phyloP scores from a whole-genome alignment of 2,329 filamentous ascomycete species.

The Nemania diffusa region DNA sequence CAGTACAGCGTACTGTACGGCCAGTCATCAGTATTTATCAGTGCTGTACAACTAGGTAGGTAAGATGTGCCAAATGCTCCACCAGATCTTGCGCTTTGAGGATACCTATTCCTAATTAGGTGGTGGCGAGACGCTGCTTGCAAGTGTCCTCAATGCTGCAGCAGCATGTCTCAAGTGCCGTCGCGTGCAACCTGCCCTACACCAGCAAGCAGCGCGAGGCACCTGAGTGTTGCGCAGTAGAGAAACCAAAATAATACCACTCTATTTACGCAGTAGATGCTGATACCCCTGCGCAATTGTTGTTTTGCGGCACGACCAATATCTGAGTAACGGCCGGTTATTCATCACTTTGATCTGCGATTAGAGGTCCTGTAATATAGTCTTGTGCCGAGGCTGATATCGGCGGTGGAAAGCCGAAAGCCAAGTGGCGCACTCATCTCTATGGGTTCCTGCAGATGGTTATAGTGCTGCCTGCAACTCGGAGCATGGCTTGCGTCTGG shows the following conservation, averaged over 20 bases:
- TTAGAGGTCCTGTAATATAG: not conserved
- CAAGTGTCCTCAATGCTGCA: not conserved
- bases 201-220: conserved; percentile 4
- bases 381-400: conserved; percentile 17
- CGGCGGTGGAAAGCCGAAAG: conserved; percentile 3
- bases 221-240: not conserved
- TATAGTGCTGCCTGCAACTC: conserved; percentile 16
- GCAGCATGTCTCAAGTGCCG: conserved; percentile 3
- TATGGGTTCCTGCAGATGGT: conserved; percentile 34
- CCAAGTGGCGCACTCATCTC: conserved; percentile 9
- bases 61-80: conserved; percentile 4
- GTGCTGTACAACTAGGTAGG: conserved; percentile 1
- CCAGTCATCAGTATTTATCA: not conserved
- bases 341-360: not conserved
- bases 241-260: not conserved
- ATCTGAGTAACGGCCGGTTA: not conserved
- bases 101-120: not conserved
- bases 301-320: not conserved
- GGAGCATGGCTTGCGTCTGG: conserved; percentile 3
- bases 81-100: conserved; percentile 10
- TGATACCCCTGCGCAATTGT: conserved; percentile 4
- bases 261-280: not conserved
- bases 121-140: not conserved
- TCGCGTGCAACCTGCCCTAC: conserved; percentile 1
- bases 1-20: not conserved